A percentile compares a stretch with the other conserved stretches of the same genome.
Conservation (phyloP, 306 rosid species). For the Castanea sativa region DNA sequence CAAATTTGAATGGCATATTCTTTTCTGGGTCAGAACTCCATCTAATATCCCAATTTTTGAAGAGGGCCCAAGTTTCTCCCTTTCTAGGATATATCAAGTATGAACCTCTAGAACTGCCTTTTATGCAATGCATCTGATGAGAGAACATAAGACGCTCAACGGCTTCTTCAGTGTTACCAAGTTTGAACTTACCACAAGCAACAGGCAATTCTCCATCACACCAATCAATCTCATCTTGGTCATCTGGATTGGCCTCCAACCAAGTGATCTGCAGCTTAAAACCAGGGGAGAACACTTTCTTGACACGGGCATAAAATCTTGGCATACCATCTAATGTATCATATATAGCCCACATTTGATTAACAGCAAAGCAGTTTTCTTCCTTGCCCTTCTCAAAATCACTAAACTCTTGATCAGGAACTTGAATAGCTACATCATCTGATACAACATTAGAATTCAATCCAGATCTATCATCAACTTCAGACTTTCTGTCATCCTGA, state of each 20-base stretch:
- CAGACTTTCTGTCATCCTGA: slow-evolving; percentile 23
- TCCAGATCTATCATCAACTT: slow-evolving; percentile 19
- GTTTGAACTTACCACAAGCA: slow-evolving; percentile 61
- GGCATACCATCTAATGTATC: slow-evolving; percentile 74
- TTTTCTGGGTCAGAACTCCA: slow-evolving; percentile 68
- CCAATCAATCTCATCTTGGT: slow-evolving; percentile 57
- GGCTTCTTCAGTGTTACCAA: slow-evolving; percentile 39
- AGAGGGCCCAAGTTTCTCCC: slow-evolving; percentile 96
- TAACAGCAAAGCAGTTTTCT: slow-evolving; percentile 43
- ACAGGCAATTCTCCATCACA: slow-evolving; percentile 49
- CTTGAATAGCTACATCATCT: background rate
- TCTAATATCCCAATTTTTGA: slow-evolving; percentile 71
- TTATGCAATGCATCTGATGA: slow-evolving; percentile 55
- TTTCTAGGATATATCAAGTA: slow-evolving; percentile 63
- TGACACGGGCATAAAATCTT: slow-evolving; percentile 72
- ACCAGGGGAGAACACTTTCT: slow-evolving; percentile 55
- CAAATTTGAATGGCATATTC: slow-evolving; percentile 38
- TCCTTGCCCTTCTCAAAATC: slow-evolving; percentile 61
- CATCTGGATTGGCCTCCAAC: slow-evolving; percentile 67
- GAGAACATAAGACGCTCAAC: slow-evolving; percentile 53
- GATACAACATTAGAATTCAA: slow-evolving; percentile 27
- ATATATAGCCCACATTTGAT: slow-evolving; percentile 77
- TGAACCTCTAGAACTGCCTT: slow-evolving; percentile 27
- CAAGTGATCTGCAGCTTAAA: slow-evolving; percentile 66
- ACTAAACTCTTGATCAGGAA: slow-evolving; percentile 72